Base-by-base conservation (phyloP, 257 asterid species). In the Asclepias syriaca region DNA sequence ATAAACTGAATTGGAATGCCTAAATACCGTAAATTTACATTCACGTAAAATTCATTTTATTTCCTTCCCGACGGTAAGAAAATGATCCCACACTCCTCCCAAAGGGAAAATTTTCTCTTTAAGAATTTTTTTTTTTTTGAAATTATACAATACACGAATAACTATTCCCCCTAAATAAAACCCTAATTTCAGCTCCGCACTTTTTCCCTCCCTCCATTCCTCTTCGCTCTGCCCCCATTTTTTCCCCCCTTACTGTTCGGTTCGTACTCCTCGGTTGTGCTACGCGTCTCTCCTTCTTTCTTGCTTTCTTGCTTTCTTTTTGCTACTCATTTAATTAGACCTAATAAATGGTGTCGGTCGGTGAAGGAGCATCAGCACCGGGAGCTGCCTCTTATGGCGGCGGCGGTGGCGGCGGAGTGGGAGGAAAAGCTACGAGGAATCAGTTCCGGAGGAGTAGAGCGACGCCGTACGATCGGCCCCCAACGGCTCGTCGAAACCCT, bases 401-500 rank as follows among this genome's bases (percentile, higher is more conserved):
- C 45, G 80, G 79, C n/a, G 88, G n/a, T n/a, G n/a, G n/a, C n/a
- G n/a, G 85, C 27, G 97, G 96, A 73, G 92, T 81, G 9, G 98
- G 98, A 45, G 99, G 99, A 13, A 95, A 92, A 87, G 84, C 87
- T 68, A 83, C 85, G 27, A 90, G 85, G 76, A 85, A 78, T 65
- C 87, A 92, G 9, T 69, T 81, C 6, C 89, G 97, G 19, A 81
- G 83, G 71, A 74, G 64, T 46, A 85, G 80, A 50, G 46, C 85
- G 68, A 95, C 95, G 66, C 98, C 99, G 58, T 95, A 95, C 75
- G 96, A 90, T 69, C 98, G 99, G 0, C 98, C 86, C 29, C 76
- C 83, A n/a, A 75, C 83, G 2, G 77, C 82, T 19, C 70, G 63
- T 22, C 77, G 85, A 50, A 81, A 73, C 85, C 82, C 85, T 71